A percentile compares a stretch with the other conserved stretches of the same genome.
Evolutionary conservation across 441 rosid species (phyloP).

Genomic region (Erodium moschatum): DNA sequence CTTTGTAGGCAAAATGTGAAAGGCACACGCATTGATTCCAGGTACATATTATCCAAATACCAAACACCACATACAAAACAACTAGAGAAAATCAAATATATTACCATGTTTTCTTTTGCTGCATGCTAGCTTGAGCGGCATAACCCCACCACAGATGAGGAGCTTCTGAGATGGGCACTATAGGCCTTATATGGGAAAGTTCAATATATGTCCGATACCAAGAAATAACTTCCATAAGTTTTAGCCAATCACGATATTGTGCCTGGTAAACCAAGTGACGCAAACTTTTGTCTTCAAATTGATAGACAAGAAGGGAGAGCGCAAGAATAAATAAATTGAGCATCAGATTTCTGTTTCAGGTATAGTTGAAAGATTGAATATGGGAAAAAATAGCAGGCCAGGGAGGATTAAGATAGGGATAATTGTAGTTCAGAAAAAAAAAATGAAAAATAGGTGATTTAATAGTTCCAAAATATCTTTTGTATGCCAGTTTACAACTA

Average conservation of each 20-base stretch:
- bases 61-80: no score
- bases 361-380: not conserved
- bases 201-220: constrained; percentile 72
- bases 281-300: constrained; percentile 19
- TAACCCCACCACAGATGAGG: constrained; percentile 84
- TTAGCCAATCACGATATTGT: constrained; percentile 95
- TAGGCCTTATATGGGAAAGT: constrained; percentile 83
- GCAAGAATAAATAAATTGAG: not conserved
- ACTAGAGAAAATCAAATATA: not conserved
- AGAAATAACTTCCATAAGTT: constrained; percentile 78
- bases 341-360: not conserved
- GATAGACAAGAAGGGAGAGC: constrained; percentile 9
- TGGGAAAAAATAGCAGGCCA: not conserved
- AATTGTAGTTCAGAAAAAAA: not conserved
- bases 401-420: not conserved
- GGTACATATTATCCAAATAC: no score
- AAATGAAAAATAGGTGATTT: not conserved
- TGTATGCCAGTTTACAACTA: no score
- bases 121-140: constrained; percentile 78
- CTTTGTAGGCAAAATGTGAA: no score
- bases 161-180: constrained; percentile 55
- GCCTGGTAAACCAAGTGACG: constrained; percentile 41
- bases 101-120: constrained; percentile 81
- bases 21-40: no score
- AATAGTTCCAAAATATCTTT: not conserved